phyloP scores from a whole-genome alignment of 306 rosid genomes.

The Urtica urens region DNA sequence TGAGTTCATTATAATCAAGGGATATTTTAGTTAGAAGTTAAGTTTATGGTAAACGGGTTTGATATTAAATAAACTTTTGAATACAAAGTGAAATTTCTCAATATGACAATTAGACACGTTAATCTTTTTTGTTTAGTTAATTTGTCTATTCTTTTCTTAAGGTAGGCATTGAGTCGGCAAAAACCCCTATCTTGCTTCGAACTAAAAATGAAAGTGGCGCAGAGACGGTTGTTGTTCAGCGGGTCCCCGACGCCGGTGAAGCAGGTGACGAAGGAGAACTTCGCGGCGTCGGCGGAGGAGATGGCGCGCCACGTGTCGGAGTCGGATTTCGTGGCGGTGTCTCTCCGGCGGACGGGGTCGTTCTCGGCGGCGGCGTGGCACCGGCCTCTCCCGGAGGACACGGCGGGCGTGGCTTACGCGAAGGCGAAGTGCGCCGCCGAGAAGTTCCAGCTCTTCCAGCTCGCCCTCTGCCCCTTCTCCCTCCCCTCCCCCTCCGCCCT shows the following conservation, averaged over 20 bases:
- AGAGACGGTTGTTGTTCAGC: background rate
- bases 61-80: no score
- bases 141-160: no score
- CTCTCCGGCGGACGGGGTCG: constrained; percentile 62
- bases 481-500: constrained; percentile 31
- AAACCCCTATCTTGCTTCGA: no score
- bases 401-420: constrained; percentile 44
- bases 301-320: constrained; percentile 32
- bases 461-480: constrained; percentile 79
- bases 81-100: no score
- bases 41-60: no score
- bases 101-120: no score
- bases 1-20: no score
- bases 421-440: constrained; percentile 64
- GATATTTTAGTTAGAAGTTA: no score
- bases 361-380: constrained; percentile 55
- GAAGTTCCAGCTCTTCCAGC: constrained; percentile 67
- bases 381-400: constrained; percentile 43
- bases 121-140: no score
- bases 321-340: constrained; percentile 63
- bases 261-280: constrained; percentile 60
- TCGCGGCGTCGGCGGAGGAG: constrained; percentile 40
- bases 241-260: constrained; percentile 44
- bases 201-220: no score
- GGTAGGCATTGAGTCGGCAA: no score